phyloP scores from a whole-genome alignment of 306 rosid genomes.

The Quercus bicolor region DNA sequence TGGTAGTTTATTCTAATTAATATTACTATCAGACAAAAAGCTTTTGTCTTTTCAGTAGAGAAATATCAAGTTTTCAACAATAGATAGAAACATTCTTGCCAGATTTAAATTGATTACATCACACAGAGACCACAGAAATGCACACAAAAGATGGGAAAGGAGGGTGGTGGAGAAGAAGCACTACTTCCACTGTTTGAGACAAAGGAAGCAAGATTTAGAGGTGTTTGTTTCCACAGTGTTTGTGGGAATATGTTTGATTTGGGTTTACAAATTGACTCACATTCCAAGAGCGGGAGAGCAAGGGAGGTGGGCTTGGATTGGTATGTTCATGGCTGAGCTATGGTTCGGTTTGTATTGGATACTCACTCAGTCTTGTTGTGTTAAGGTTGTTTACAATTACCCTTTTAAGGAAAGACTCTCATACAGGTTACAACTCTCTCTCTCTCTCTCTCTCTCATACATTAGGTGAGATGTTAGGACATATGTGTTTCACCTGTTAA shows the following conservation, averaged over 20 bases:
- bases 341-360: conserved; percentile 62
- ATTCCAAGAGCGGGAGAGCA: not conserved
- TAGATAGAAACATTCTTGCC: too few relatives aligned
- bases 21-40: too few relatives aligned
- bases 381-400: conserved; percentile 23
- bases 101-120: too few relatives aligned
- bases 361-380: conserved; percentile 51
- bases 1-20: too few relatives aligned
- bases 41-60: too few relatives aligned
- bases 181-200: conserved; percentile 31
- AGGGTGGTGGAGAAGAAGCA: not conserved
- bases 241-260: conserved; percentile 30
- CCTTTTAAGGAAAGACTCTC: conserved; percentile 46
- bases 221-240: conserved; percentile 36
- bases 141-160: conserved; percentile 1
- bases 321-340: conserved; percentile 27
- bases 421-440: conserved; percentile 28
- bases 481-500: too few relatives aligned
- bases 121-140: too few relatives aligned
- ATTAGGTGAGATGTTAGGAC: too few relatives aligned
- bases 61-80: too few relatives aligned
- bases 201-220: conserved; percentile 25
- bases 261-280: conserved; percentile 42
- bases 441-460: too few relatives aligned
- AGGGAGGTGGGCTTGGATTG: conserved; percentile 37